These are phyloP conservation scores for Volvox africanus DNA, from an alignment of 139 green algal genomes.

Conservation along the genomic window DNA sequence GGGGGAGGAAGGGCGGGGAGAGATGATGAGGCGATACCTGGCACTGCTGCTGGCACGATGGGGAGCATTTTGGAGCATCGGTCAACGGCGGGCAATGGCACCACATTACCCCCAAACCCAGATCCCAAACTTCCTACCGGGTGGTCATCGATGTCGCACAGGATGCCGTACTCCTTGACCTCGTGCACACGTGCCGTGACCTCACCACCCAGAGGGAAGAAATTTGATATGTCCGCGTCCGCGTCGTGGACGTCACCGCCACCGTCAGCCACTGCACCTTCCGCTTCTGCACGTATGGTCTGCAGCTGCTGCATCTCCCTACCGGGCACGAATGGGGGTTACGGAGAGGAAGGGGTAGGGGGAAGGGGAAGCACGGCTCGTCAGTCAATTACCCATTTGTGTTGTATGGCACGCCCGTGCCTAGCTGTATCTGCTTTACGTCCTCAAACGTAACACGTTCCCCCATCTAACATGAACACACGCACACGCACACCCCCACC, in stretches of 20 bases:
- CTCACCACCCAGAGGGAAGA: slow-evolving; percentile 29
- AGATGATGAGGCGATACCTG: too few relatives aligned
- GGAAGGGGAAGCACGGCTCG: too few relatives aligned
- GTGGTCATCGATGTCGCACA: slow-evolving; percentile 79
- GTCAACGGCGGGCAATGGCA: too few relatives aligned
- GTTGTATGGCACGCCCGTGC: too few relatives aligned
- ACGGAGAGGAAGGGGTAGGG: neutral
- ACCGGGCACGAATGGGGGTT: neutral
- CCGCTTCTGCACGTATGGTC: slow-evolving; percentile 51
- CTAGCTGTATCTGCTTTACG: too few relatives aligned
- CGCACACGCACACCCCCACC: neutral
- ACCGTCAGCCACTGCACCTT: neutral
- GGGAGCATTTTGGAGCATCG: too few relatives aligned
- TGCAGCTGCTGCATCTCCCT: slow-evolving; percentile 72
- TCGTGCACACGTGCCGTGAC: slow-evolving; percentile 61
- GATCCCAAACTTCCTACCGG: slow-evolving; percentile 37
- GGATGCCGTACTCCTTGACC: slow-evolving; percentile 78
- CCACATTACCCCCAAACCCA: too few relatives aligned
- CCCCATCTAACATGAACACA: too few relatives aligned
- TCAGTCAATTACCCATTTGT: too few relatives aligned
- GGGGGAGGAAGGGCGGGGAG: neutral
- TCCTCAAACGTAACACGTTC: too few relatives aligned
- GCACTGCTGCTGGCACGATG: too few relatives aligned
- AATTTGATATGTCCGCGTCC: slow-evolving; percentile 30
- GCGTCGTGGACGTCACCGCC: neutral